Base-by-base conservation (phyloP, 371 early-diverging fungal species). In the Actinomortierella ambigua region DNA sequence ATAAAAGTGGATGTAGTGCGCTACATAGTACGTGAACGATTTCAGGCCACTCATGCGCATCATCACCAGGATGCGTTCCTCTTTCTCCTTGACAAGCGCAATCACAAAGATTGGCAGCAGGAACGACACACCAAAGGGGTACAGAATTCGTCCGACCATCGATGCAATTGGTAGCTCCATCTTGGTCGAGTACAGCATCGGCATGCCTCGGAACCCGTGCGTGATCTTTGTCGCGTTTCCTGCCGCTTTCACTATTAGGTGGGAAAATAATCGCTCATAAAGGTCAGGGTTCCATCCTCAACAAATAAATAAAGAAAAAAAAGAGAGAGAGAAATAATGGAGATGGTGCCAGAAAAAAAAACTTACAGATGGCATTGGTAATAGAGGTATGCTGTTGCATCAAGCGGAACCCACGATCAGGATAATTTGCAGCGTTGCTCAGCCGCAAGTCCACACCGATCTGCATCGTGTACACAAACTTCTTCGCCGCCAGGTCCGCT, bases 31-130 rank as follows among this genome's bases (percentile, higher is more conserved):
- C 15, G 81, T 68, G 50, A 64, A 68, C 22, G 79, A 55, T 61
- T 81, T 87, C 62, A 92, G 75, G 44, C 91, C 90, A 65, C 90
- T 89, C 90, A 90, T 90, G 63, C 76, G 66, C 89, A 90, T 89
- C 90, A 90, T 90, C 48, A 87, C 77, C 22, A 86, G 59, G 40
- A 90, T 85, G 15, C 88, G 69, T 18, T 85, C 84, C 60, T 90
- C 91, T 69, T 90, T 90, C 63, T 89, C 89, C 59, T 83, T 81
- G 44, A 90, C 90, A 4, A 91, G 65, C 22, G 76, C 82, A 39
- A 90, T 78, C 6, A 85, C 86, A 75, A 91, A 91, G 27, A 89
- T 88, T 5, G 91, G 90, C 26, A 92, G 63, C 68, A 92, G 61
- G 76, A 92, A 92, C 6, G 84, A 81, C 11, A 92, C 79, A n/a